Evolutionary conservation across 345 rosid species (phyloP).

Genomic region (Acer yangbiense): DNA sequence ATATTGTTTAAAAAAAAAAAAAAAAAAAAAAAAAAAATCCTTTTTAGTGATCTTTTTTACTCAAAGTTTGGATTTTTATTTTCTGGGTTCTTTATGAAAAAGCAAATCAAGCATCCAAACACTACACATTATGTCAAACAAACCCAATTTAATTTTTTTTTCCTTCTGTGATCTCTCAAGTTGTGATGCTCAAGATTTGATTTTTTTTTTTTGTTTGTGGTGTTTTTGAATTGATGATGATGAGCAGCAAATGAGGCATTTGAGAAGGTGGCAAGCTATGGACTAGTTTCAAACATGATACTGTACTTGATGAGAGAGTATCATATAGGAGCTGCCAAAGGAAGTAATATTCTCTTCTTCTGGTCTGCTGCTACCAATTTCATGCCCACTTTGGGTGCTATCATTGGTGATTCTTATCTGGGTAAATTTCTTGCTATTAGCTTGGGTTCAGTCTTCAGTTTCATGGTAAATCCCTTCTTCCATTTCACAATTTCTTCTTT

Average conservation of each 20-base stretch:
- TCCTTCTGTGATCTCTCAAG: neutral
- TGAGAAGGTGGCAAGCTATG: constrained; percentile 84
- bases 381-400: constrained; percentile 69
- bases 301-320: constrained; percentile 59
- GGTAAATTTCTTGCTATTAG: constrained; percentile 76
- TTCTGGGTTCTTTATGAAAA: neutral
- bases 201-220: too few relatives aligned
- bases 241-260: constrained; percentile 73
- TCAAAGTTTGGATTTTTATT: neutral
- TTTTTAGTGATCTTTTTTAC: neutral
- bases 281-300: constrained; percentile 69
- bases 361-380: constrained; percentile 73
- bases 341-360: constrained; percentile 58
- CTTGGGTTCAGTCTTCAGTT: constrained; percentile 60
- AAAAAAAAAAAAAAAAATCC: too few relatives aligned
- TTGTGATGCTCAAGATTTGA: too few relatives aligned
- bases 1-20: too few relatives aligned
- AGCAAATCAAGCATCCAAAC: neutral
- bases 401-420: constrained; percentile 67
- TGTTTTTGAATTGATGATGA: too few relatives aligned
- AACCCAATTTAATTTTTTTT: neutral
- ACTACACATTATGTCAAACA: too few relatives aligned
- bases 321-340: constrained; percentile 54
- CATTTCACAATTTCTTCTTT: neutral
- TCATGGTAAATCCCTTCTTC: constrained; percentile 45